Evolutionary conservation across 2,329 filamentous ascomycete genomes (phyloP).

Genomic region (Claviceps sp.): DNA sequence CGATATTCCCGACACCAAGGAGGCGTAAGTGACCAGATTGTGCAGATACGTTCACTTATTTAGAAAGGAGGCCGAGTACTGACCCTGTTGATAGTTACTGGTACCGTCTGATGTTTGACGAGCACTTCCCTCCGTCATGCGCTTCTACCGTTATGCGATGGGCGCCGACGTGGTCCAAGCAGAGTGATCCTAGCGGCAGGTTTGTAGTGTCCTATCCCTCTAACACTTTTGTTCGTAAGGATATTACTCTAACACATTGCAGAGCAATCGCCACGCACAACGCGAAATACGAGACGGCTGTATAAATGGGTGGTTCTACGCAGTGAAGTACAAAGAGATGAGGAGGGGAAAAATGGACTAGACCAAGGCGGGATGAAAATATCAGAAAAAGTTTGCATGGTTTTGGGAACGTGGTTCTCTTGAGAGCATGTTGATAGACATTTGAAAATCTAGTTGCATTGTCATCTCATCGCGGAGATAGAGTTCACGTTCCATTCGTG

Average conservation of each 20-base stretch:
- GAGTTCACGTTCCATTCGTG: background rate
- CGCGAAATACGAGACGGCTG: constrained; percentile 52
- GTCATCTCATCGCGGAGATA: too few species aligned
- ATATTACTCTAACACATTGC: constrained; percentile 10
- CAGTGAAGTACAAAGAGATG: background rate
- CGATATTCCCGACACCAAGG: constrained; percentile 92
- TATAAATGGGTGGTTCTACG: constrained; percentile 13
- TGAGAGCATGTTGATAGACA: background rate
- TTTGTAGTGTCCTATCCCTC: constrained; percentile 19
- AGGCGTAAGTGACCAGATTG: constrained; percentile 48
- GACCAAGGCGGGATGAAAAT: background rate
- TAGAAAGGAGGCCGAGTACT: background rate
- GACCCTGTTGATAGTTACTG: constrained; percentile 50
- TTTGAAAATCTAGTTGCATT: background rate
- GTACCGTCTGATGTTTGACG: constrained; percentile 98
- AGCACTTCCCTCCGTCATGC: constrained; percentile 89
- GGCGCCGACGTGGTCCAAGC: constrained; percentile 95
- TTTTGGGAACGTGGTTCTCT: background rate
- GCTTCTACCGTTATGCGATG: constrained; percentile 90
- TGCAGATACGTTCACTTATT: background rate
- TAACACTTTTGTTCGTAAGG: background rate
- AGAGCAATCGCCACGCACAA: constrained; percentile 67
- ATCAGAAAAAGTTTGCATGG: background rate
- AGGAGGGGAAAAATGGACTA: background rate
- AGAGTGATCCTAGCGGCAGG: constrained; percentile 90